Percentiles rank a stretch among this genome's conserved stretches.
phyloP scores from a whole-genome alignment of 2,329 filamentous ascomycete genomes.

The Beauveria brongniartii region DNA sequence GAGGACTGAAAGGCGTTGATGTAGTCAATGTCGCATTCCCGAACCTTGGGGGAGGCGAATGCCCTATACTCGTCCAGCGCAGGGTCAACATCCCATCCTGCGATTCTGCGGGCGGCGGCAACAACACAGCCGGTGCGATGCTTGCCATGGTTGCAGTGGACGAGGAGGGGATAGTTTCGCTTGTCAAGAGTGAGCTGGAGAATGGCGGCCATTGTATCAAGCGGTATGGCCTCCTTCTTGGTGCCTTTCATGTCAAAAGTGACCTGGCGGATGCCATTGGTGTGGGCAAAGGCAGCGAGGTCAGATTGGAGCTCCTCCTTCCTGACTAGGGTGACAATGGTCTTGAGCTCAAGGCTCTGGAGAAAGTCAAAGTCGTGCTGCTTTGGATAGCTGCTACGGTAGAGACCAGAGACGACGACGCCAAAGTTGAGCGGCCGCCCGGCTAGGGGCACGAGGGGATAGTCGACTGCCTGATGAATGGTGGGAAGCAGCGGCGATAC shows the following conservation, averaged over 20 bases:
- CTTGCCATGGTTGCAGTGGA: constrained; percentile 94
- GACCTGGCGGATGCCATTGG: constrained; percentile 61
- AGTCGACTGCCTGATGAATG: constrained; percentile 3
- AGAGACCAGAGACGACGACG: constrained; percentile 64
- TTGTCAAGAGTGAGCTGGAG: constrained; percentile 63
- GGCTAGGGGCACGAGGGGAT: constrained; percentile 17
- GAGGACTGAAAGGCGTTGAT: constrained; percentile 42
- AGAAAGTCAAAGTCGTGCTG: constrained; percentile 64
- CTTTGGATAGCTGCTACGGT: constrained; percentile 73
- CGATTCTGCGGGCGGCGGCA: constrained; percentile 66
- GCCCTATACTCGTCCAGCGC: constrained; percentile 66
- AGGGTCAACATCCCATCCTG: constrained; percentile 54
- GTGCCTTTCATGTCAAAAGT: constrained; percentile 79
- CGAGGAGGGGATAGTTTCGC: constrained; percentile 68
- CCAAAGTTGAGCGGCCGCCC: constrained; percentile 64
- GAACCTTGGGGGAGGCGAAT: constrained; percentile 53
- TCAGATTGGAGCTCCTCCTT: constrained; percentile 48
- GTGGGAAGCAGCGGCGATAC: background rate
- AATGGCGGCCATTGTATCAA: constrained; percentile 60
- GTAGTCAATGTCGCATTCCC: constrained; percentile 53
- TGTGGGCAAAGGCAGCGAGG: constrained; percentile 53
- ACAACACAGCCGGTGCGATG: constrained; percentile 89
- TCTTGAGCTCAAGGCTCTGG: constrained; percentile 61
- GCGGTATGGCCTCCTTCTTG: constrained; percentile 67
- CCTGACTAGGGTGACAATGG: constrained; percentile 63